Conservation (phyloP, 768 basidiomycete species). For the Pleurotus giganteus region DNA sequence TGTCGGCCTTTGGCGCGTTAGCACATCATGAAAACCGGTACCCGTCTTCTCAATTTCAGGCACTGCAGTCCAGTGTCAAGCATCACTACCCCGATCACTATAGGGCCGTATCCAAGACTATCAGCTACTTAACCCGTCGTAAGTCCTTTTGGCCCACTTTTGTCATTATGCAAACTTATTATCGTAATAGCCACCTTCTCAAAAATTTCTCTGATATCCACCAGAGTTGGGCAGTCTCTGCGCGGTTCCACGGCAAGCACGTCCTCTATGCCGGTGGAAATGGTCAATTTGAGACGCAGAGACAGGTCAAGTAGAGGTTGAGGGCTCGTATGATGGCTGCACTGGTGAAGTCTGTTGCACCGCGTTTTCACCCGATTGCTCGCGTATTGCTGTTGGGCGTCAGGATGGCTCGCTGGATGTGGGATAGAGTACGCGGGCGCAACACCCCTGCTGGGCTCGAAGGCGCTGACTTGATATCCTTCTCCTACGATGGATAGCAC, state of each 20-base stretch:
- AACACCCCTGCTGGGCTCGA: too few relatives aligned
- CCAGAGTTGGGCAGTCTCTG: neutral
- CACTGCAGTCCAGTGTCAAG: neutral
- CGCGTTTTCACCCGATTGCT: too few relatives aligned
- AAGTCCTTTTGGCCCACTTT: neutral
- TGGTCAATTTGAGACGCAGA: neutral
- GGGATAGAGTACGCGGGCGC: too few relatives aligned
- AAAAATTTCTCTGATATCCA: neutral
- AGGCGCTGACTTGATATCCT: too few relatives aligned
- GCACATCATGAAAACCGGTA: neutral
- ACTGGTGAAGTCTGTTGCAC: too few relatives aligned
- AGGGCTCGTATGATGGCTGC: too few relatives aligned
- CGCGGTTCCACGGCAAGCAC: neutral
- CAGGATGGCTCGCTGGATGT: too few relatives aligned
- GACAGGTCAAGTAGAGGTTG: too few relatives aligned
- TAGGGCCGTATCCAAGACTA: neutral
- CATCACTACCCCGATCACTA: neutral
- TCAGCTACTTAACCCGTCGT: neutral
- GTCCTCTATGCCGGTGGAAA: neutral
- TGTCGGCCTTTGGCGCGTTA: neutral
- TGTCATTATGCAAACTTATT: neutral
- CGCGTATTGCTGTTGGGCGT: too few relatives aligned
- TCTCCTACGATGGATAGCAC: too few relatives aligned
- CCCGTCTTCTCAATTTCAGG: neutral
- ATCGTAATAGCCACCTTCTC: neutral